Percentiles rank a stretch among this genome's conserved stretches.
Conservation (phyloP, 208 protist species). For the Leishmania braziliensis region DNA sequence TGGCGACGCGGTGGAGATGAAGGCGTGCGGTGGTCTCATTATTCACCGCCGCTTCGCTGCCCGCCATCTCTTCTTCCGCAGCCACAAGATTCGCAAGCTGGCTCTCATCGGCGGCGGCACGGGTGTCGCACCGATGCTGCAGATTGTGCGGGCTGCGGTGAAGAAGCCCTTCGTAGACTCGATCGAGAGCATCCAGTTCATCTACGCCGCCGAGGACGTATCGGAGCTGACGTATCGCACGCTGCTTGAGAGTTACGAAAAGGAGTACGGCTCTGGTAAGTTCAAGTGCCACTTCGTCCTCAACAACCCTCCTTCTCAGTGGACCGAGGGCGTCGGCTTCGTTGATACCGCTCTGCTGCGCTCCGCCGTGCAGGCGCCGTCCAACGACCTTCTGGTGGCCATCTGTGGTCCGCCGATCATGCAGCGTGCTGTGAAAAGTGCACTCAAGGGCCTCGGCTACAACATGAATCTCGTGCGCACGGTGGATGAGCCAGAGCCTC, state of each 20-base stretch:
- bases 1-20: constrained; percentile 80
- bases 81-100: constrained; percentile 53
- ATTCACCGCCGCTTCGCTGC: constrained; percentile 51
- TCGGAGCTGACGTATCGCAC: constrained; percentile 62
- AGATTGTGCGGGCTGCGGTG: constrained; percentile 87
- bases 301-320: constrained; percentile 64
- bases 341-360: constrained; percentile 53
- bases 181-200: constrained; percentile 59
- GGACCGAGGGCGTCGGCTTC: constrained; percentile 72
- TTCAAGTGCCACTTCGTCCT: constrained; percentile 69
- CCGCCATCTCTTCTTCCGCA: constrained; percentile 65
- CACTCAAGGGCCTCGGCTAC: constrained; percentile 44
- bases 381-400: constrained; percentile 67
- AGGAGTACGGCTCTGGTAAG: constrained; percentile 48
- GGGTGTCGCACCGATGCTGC: constrained; percentile 93
- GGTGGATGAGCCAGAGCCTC: constrained; percentile 41
- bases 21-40: constrained; percentile 62
- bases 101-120: constrained; percentile 81
- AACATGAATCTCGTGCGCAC: constrained; percentile 56
- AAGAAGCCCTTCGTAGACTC: constrained; percentile 65
- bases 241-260: constrained; percentile 52
- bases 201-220: constrained; percentile 73
- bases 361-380: constrained; percentile 52
- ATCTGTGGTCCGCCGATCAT: constrained; percentile 80
- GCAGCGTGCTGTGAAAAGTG: constrained; percentile 56